phyloP scores from a whole-genome alignment of 2,329 filamentous ascomycete species.

The Aspergillus glaucus region DNA sequence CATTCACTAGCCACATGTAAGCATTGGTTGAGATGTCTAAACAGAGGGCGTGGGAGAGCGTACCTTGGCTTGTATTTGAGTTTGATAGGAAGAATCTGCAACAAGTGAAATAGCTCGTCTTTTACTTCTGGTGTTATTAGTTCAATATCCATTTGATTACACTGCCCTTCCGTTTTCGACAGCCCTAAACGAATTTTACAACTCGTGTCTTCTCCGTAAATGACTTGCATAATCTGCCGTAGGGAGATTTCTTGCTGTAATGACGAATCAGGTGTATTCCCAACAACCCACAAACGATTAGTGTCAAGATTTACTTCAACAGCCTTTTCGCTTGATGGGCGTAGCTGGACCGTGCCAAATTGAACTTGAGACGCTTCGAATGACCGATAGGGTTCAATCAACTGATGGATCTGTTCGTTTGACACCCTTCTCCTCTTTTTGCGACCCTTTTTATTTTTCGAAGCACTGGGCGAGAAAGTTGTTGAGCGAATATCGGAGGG shows the following conservation, averaged over 20 bases:
- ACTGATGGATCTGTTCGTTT: neutral
- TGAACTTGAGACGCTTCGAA: constrained; percentile 18
- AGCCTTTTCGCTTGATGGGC: constrained; percentile 1
- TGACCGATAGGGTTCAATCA: neutral
- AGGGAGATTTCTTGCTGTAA: constrained; percentile 10
- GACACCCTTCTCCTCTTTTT: constrained; percentile 5
- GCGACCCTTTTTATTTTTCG: constrained; percentile 5
- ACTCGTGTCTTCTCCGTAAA: constrained; percentile 15
- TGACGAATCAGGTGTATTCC: too few relatives aligned
- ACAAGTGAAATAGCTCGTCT: constrained; percentile 12
- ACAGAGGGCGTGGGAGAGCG: constrained; percentile 3
- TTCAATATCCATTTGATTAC: constrained; percentile 24
- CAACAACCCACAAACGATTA: too few relatives aligned
- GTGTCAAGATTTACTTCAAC: constrained; percentile 11
- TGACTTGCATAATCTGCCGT: constrained; percentile 14
- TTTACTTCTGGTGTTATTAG: constrained; percentile 17
- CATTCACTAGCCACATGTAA: constrained; percentile 19
- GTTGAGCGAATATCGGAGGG: constrained; percentile 29
- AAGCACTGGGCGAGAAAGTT: constrained; percentile 16
- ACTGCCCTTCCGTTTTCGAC: constrained; percentile 11
- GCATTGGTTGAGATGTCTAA: neutral
- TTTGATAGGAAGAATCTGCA: constrained; percentile 9
- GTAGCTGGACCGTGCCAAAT: constrained; percentile 13
- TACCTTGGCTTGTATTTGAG: constrained; percentile 19
- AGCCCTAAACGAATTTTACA: constrained; percentile 25